Evolutionary conservation across 805 yeast genomes (phyloP).

Genomic region (Metschnikowia amazonensis): DNA sequence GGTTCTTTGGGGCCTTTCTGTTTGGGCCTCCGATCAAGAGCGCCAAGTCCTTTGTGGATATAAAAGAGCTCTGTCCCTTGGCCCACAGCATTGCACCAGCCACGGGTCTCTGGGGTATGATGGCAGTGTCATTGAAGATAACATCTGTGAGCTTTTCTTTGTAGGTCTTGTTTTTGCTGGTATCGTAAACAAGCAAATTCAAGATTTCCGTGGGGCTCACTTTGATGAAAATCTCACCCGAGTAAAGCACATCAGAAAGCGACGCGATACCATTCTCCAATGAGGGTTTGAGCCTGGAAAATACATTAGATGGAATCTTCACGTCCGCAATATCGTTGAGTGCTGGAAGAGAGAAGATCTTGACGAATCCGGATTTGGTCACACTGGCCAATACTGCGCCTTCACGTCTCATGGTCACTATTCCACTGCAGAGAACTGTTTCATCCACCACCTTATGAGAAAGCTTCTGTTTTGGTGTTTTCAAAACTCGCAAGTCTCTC

Average conservation of each 20-base stretch:
- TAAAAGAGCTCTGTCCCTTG: conserved; percentile 59
- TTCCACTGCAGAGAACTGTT: conserved; percentile 43
- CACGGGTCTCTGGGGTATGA: conserved; percentile 75
- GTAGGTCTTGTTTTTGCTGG: conserved; percentile 18
- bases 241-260: conserved; percentile 35
- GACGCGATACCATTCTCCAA: conserved; percentile 22
- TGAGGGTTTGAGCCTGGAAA: conserved; percentile 20
- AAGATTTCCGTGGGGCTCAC: conserved; percentile 46
- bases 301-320: conserved; percentile 32
- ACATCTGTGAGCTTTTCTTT: conserved; percentile 43
- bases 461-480: conserved; percentile 57
- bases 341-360: conserved; percentile 55
- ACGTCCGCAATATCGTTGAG: conserved; percentile 54
- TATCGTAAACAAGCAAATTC: conserved; percentile 23
- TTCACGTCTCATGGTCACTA: conserved; percentile 41
- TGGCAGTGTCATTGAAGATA: conserved; percentile 64
- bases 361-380: conserved; percentile 45
- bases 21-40: conserved; percentile 68
- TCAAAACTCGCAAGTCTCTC: conserved; percentile 59
- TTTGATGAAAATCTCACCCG: conserved; percentile 58
- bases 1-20: conserved; percentile 56
- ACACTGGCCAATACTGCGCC: conserved; percentile 49
- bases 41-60: conserved; percentile 62
- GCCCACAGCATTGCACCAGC: conserved; percentile 83
- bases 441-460: conserved; percentile 61